A percentile compares a stretch with the other conserved stretches of the same genome.
These are phyloP conservation scores for Penicillium sp. DNA, from an alignment of 2,329 filamentous ascomycete species.

Conservation along the genomic window DNA sequence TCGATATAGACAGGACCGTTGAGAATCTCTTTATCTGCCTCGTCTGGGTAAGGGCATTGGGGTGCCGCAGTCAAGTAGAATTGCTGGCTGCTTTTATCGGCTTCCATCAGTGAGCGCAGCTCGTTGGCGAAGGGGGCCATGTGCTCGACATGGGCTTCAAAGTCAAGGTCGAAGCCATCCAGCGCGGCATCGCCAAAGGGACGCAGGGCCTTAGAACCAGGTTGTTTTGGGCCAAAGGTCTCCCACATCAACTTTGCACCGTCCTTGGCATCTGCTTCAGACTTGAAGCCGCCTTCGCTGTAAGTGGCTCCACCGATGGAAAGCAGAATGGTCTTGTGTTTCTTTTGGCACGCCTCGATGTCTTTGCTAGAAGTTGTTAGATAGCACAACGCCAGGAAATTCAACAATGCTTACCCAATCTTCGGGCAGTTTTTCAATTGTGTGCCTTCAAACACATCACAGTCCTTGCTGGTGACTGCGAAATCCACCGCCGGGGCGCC, in stretches of 20 bases:
- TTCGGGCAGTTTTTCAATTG: constrained; percentile 61
- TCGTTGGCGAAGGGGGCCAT: constrained; percentile 61
- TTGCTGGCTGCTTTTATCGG: constrained; percentile 52
- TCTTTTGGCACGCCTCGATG: constrained; percentile 59
- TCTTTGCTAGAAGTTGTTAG: constrained; percentile 39
- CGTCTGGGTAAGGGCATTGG: constrained; percentile 67
- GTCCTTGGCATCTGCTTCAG: constrained; percentile 50
- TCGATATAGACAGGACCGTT: constrained; percentile 57
- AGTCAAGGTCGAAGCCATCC: constrained; percentile 76
- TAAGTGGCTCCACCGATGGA: constrained; percentile 72
- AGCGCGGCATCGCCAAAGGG: constrained; percentile 66
- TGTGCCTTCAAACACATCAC: constrained; percentile 59
- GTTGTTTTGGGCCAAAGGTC: constrained; percentile 63
- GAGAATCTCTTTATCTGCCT: constrained; percentile 58
- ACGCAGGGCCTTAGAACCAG: constrained; percentile 49
- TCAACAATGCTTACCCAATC: constrained; percentile 54
- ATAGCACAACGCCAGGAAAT: constrained; percentile 4
- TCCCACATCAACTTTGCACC: constrained; percentile 66
- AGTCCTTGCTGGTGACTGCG: constrained; percentile 62
- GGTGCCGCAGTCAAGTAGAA: constrained; percentile 65
- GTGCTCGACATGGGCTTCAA: constrained; percentile 61
- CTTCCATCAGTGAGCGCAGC: constrained; percentile 57
- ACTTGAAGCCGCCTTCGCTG: constrained; percentile 64
- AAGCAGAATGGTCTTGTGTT: constrained; percentile 69
- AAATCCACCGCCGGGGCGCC: constrained; percentile 60